Evolutionary conservation across 495 filamentous ascomycete genomes (phyloP).

Genomic region (Xylaria cubensis): DNA sequence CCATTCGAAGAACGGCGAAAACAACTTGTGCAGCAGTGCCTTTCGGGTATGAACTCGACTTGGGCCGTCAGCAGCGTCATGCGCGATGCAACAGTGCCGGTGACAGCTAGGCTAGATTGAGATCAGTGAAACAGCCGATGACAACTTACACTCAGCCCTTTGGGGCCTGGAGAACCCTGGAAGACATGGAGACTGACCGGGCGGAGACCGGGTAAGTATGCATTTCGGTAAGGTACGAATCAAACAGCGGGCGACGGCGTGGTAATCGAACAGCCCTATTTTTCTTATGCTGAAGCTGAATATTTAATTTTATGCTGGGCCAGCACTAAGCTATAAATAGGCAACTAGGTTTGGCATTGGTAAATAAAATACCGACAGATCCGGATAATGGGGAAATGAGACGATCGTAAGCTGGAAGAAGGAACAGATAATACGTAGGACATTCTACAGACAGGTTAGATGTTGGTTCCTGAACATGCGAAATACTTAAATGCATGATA

Average conservation of each 20-base stretch:
- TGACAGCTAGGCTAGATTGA: conserved; percentile 17
- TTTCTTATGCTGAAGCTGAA: not conserved
- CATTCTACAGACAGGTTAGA: no score
- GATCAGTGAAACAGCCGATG: conserved; percentile 10
- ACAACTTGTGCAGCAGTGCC: conserved; percentile 5
- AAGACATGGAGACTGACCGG: not conserved
- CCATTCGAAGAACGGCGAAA: not conserved
- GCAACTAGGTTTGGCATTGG: no score
- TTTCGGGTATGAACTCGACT: conserved; percentile 18
- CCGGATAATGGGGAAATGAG: not conserved
- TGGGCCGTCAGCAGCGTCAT: conserved; percentile 24
- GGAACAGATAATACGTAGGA: no score
- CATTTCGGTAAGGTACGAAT: conserved; percentile 8
- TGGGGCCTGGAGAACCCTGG: conserved; percentile 20
- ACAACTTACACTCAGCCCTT: conserved; percentile 6
- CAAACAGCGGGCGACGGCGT: not conserved
- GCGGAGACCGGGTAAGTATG: not conserved
- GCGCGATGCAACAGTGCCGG: conserved; percentile 19
- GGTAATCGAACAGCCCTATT: not conserved
- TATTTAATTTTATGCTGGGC: conserved; percentile 2
- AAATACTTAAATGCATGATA: no score
- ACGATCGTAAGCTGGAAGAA: not conserved
- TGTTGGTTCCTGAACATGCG: no score
- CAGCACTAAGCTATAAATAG: conserved; percentile 4
- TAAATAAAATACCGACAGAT: not conserved